phyloP scores from a whole-genome alignment of 1,284 basidiomycete genomes.

The Irpex sp. region DNA sequence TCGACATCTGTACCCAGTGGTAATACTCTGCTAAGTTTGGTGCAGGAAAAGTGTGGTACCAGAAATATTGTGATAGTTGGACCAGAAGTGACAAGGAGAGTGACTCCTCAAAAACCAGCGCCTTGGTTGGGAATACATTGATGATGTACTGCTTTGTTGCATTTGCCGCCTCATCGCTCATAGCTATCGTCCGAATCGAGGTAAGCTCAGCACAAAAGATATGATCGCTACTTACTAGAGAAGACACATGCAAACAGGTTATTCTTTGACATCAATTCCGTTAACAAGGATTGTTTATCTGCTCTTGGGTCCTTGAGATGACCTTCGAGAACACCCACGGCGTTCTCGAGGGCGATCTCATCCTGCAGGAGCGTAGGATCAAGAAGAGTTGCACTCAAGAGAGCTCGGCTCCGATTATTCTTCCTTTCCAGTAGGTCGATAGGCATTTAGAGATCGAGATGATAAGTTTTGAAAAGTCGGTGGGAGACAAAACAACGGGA shows the following conservation, averaged over 20 bases:
- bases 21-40: background rate
- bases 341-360: conserved; percentile 14
- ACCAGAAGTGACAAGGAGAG: conserved; percentile 2
- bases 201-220: background rate
- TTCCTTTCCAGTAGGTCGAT: too few relatives aligned
- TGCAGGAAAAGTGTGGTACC: conserved; percentile 2
- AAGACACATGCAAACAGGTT: conserved; percentile 16
- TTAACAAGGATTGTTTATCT: conserved; percentile 1
- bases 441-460: too few relatives aligned
- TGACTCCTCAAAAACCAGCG: conserved; percentile 6
- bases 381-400: too few relatives aligned
- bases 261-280: background rate
- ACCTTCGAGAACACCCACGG: conserved; percentile 13
- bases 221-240: conserved; percentile 7
- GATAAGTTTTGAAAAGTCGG: too few relatives aligned
- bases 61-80: conserved; percentile 10
- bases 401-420: too few relatives aligned
- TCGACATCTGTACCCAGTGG: conserved; percentile 7
- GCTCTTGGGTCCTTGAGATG: conserved; percentile 4
- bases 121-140: conserved; percentile 5
- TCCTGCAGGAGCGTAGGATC: conserved; percentile 4
- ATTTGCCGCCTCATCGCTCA: background rate
- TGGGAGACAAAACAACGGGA: too few relatives aligned
- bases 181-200: background rate
- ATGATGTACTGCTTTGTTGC: background rate